phyloP scores from a whole-genome alignment of 306 rosid genomes.

The Rosa multiflora region DNA sequence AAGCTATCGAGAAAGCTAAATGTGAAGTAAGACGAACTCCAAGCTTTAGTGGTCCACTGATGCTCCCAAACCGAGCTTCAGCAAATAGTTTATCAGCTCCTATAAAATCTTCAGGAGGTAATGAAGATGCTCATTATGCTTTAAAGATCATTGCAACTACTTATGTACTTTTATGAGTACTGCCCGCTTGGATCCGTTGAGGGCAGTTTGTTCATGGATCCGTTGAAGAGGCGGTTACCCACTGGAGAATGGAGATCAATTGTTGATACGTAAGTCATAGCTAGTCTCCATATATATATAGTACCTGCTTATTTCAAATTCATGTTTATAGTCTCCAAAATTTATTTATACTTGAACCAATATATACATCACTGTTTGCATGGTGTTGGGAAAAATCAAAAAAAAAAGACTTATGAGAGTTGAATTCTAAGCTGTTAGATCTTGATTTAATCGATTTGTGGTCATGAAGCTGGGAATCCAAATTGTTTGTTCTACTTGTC shows the following conservation, averaged over 20 bases:
- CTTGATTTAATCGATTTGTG: neutral
- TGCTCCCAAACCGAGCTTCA: slow-evolving; percentile 98
- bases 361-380: too few species aligned
- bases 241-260: too few species aligned
- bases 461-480: neutral
- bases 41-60: slow-evolving; percentile 96
- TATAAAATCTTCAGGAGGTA: slow-evolving; percentile 97
- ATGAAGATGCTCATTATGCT: slow-evolving; percentile 26
- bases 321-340: too few species aligned
- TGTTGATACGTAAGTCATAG: too few species aligned
- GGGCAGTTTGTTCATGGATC: too few species aligned
- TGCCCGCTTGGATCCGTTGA: neutral
- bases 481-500: neutral
- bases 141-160: slow-evolving; percentile 15
- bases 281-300: too few species aligned
- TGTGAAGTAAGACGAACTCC: slow-evolving; percentile 74
- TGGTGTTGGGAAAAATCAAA: too few species aligned
- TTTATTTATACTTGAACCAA: too few species aligned
- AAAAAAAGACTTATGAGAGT: neutral
- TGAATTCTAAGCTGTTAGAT: neutral
- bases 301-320: too few species aligned
- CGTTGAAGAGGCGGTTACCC: too few species aligned
- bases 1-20: slow-evolving; percentile 45
- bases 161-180: slow-evolving; percentile 15
- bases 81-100: slow-evolving; percentile 99